These are phyloP conservation scores for Tremella fuciformis DNA, from an alignment of 768 basidiomycete genomes.

Conservation along the genomic window DNA sequence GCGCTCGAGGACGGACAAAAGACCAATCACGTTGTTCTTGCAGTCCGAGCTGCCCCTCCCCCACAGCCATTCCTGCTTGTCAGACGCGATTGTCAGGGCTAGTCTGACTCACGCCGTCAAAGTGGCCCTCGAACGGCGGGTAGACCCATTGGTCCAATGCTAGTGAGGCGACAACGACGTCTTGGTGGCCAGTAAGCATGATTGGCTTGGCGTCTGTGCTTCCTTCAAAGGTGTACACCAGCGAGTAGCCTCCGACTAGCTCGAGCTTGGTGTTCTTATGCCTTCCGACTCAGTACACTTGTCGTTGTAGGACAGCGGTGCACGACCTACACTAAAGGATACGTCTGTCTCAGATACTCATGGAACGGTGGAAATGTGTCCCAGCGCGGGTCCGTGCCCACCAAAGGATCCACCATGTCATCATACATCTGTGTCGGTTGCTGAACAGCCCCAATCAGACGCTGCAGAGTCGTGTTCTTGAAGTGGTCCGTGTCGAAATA, in stretches of 20 bases:
- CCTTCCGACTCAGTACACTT: not conserved
- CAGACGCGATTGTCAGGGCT: not conserved
- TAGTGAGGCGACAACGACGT: constrained; percentile 16
- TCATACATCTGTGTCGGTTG: not conserved
- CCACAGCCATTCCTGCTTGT: constrained; percentile 3
- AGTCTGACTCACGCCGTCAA: not conserved
- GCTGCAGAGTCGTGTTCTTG: not conserved
- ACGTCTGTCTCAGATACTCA: constrained; percentile 53
- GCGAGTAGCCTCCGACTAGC: constrained; percentile 1
- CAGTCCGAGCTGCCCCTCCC: constrained; percentile 1
- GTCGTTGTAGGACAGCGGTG: not conserved
- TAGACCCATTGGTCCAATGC: not conserved
- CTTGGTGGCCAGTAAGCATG: constrained; percentile 38
- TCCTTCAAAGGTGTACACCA: not conserved
- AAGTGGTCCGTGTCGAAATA: constrained; percentile 1
- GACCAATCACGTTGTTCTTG: constrained; percentile 42
- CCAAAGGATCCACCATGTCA: not conserved
- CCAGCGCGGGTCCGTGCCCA: constrained; percentile 41
- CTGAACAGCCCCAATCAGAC: not conserved
- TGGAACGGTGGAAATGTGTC: constrained; percentile 39
- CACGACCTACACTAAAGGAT: not conserved
- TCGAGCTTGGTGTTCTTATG: not conserved
- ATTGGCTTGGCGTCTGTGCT: not conserved
- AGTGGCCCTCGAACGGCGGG: not conserved
- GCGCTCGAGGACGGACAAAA: constrained; percentile 30